Conservation (phyloP, 345 rosid species). For the Aethionema arabicum region DNA sequence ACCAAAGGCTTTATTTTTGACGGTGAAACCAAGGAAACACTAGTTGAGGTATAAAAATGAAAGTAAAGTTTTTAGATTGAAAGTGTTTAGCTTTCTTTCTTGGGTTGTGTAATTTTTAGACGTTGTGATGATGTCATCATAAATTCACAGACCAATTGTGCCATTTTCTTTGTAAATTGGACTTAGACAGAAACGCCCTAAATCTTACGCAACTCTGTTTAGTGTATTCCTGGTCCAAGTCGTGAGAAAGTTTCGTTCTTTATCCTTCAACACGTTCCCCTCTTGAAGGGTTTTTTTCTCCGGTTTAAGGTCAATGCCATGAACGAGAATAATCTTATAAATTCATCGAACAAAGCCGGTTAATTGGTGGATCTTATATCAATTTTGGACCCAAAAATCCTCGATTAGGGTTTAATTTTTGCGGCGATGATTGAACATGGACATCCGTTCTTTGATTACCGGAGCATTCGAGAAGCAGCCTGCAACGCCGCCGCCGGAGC, state of each 20-base stretch:
- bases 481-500: constrained; percentile 84
- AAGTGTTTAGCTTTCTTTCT: constrained; percentile 22
- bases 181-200: constrained; percentile 15
- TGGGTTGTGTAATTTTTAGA: constrained; percentile 26
- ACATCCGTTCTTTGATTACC: constrained; percentile 38
- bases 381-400: constrained; percentile 13
- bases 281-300: constrained; percentile 2
- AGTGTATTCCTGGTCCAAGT: background rate
- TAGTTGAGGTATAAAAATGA: no score
- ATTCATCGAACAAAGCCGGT: constrained; percentile 1
- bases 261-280: constrained; percentile 24
- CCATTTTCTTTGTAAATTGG: constrained; percentile 17
- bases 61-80: constrained; percentile 2
- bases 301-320: constrained; percentile 32
- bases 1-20: no score
- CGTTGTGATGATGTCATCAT: constrained; percentile 25
- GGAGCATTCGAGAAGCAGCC: constrained; percentile 42
- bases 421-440: constrained; percentile 49
- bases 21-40: no score
- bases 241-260: constrained; percentile 30
- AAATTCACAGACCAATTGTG: constrained; percentile 6
- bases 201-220: constrained; percentile 22
- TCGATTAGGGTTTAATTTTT: constrained; percentile 9
- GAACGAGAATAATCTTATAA: constrained; percentile 16
- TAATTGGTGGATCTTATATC: constrained; percentile 17